Evolutionary conservation across 306 rosid species (phyloP).

Genomic region (Quillaja saponaria): DNA sequence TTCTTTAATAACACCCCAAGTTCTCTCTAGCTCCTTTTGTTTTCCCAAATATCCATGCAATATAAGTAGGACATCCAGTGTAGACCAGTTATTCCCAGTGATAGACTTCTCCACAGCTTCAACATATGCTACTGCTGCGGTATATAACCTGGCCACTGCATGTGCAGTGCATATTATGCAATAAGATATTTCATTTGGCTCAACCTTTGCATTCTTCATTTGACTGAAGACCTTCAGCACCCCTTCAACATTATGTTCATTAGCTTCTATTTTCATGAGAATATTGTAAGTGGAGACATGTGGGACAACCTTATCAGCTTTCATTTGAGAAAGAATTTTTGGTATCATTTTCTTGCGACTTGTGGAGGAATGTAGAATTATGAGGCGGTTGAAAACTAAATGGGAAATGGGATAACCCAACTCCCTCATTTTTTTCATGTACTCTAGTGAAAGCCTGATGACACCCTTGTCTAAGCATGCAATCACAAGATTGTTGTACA

Average conservation of each 20-base stretch:
- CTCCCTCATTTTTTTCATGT: slow-evolving; percentile 92
- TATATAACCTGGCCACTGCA: slow-evolving; percentile 69
- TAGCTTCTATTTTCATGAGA: slow-evolving; percentile 91
- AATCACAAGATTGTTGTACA: slow-evolving; percentile 80
- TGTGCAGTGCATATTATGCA: slow-evolving; percentile 86
- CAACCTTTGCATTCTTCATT: slow-evolving; percentile 67
- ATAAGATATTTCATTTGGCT: slow-evolving; percentile 81
- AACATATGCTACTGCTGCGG: slow-evolving; percentile 71
- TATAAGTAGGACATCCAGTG: slow-evolving; percentile 67
- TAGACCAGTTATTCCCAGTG: slow-evolving; percentile 79
- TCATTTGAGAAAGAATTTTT: slow-evolving; percentile 75
- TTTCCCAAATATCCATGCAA: slow-evolving; percentile 76
- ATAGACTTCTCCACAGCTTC: slow-evolving; percentile 73
- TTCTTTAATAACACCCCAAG: slow-evolving; percentile 61
- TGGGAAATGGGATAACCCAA: slow-evolving; percentile 70
- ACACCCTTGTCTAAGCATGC: slow-evolving; percentile 84
- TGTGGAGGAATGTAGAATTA: slow-evolving; percentile 66
- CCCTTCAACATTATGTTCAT: slow-evolving; percentile 69
- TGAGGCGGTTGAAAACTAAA: slow-evolving; percentile 84
- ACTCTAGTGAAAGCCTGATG: slow-evolving; percentile 71
- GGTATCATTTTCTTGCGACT: slow-evolving; percentile 59
- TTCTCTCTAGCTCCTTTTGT: slow-evolving; percentile 66
- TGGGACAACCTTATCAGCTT: slow-evolving; percentile 70
- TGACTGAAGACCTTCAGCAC: slow-evolving; percentile 57
- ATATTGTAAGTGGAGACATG: slow-evolving; percentile 91